These are phyloP conservation scores for Pseudogymnoascus pannorum DNA, from an alignment of 2,329 filamentous ascomycete genomes.

Conservation along the genomic window DNA sequence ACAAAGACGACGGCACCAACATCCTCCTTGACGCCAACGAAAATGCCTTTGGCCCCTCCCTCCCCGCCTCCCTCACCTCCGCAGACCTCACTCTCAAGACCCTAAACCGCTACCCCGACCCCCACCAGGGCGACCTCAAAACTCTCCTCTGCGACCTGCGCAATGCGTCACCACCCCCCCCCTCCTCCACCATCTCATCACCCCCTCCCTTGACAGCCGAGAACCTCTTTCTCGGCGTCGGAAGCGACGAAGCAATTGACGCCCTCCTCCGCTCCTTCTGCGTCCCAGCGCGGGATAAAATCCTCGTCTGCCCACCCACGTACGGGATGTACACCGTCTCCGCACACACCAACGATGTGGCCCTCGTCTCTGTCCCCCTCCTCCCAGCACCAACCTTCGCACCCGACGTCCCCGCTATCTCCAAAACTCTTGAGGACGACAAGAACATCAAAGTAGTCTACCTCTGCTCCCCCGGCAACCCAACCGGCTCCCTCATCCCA, in stretches of 20 bases:
- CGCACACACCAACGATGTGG: constrained; percentile 87
- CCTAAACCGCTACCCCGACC: constrained; percentile 92
- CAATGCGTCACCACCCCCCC: constrained; percentile 76
- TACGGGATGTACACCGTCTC: constrained; percentile 98
- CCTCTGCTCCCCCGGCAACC: constrained; percentile 91
- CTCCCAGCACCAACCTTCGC: constrained; percentile 64
- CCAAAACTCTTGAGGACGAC: constrained; percentile 52
- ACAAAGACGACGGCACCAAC: constrained; percentile 96
- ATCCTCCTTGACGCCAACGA: constrained; percentile 96
- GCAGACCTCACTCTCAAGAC: constrained; percentile 33
- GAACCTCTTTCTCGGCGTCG: constrained; percentile 90
- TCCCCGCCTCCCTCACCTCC: constrained; percentile 43
- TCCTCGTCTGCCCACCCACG: constrained; percentile 90
- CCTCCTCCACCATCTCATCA: constrained; percentile 72
- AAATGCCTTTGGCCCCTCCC: constrained; percentile 85
- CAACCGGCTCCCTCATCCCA: constrained; percentile 70
- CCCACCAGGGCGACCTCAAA: constrained; percentile 85
- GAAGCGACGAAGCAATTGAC: constrained; percentile 95
- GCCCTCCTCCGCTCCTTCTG: constrained; percentile 91
- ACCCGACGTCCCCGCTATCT: constrained; percentile 64
- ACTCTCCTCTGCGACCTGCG: constrained; percentile 78
- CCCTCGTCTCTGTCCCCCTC: constrained; percentile 78
- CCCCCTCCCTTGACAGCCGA: constrained; percentile 63
- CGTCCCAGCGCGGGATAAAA: constrained; percentile 75
- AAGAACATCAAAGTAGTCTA: constrained; percentile 78